Conservation (phyloP, 495 filamentous ascomycete species). For the Aspergillus steynii region DNA sequence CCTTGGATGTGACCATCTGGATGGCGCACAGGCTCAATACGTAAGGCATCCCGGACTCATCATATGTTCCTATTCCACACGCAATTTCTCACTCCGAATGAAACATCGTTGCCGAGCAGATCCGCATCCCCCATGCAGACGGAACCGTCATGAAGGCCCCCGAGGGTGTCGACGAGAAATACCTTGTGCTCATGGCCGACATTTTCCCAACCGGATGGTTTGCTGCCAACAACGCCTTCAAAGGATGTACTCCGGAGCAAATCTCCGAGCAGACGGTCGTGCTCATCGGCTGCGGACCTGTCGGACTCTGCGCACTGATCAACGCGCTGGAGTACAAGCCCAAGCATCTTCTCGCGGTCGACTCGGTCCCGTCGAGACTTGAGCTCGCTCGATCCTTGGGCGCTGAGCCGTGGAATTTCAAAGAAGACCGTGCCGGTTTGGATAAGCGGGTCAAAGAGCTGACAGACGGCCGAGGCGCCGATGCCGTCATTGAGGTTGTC, state of each 20-base stretch:
- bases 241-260: conserved; percentile 58
- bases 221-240: conserved; percentile 82
- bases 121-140: conserved; percentile 83
- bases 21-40: conserved; percentile 91
- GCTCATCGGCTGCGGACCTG: conserved; percentile 85
- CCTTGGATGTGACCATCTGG: conserved; percentile 72
- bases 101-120: conserved; percentile 28
- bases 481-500: conserved; percentile 91
- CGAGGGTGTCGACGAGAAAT: conserved; percentile 70
- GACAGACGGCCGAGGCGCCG: conserved; percentile 82
- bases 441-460: conserved; percentile 70
- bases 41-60: conserved; percentile 28
- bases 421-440: conserved; percentile 66
- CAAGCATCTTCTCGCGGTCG: conserved; percentile 81
- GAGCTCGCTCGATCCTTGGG: conserved; percentile 76
- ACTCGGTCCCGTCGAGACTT: conserved; percentile 76
- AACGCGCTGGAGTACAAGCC: conserved; percentile 79
- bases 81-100: not conserved
- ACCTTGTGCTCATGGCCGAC: conserved; percentile 67
- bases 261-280: conserved; percentile 72
- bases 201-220: conserved; percentile 84
- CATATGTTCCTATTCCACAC: not conserved
- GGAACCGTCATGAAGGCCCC: conserved; percentile 79
- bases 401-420: conserved; percentile 84
- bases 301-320: conserved; percentile 85